Evolutionary conservation across 345 rosid genomes (phyloP), one percentile per base, ranked within the genome.

Genomic region (Camelina laxa): DNA sequence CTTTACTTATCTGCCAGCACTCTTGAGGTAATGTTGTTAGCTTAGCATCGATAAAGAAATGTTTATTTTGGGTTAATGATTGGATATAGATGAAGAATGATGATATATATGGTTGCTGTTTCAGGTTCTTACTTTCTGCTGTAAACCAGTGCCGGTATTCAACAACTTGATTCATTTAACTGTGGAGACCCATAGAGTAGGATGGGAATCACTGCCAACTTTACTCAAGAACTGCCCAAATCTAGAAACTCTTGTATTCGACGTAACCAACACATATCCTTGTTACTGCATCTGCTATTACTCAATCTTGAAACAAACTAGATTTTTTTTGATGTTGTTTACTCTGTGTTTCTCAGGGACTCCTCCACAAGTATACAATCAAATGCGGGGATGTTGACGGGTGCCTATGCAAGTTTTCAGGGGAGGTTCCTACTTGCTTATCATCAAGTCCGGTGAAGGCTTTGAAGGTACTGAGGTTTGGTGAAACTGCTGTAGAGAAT

Each of bases 371-470:
- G 16, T 24, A 27, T 17, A 42, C 41, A 44, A 5, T n/a, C 3
- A 49, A 36, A 7, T 60, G 67, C 9, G 27, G 33, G 3, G 75
- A 49, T 36, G 75, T 35, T 36, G 39, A 60, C 8, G 68, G 51
- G 6, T 70, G 75, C 49, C 17, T 70, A n/a, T 70, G 67, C 75
- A 70, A 70, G 24, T 21, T 9, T 36, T 70, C 59, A 35, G 60
- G 57, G 51, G 75, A 24, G 60, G 5, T 50, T 33, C 33, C 60
- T 22, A 50, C 21, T 61, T 61, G 75, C 42, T n/a, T 61, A 61
- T 72, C 75, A 16, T 60, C 61, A 60, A 72, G 69, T 61, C 69
- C 68, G 2, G 75, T 72, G 41, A 61, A 61, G 24, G 20, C 12
- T 24, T 22, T 61, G 14, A 72, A 61, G 61, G 13, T 72, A 6